Base-by-base conservation (phyloP, 1,284 basidiomycete genomes). In the Lentinula novae-zelandiae region DNA sequence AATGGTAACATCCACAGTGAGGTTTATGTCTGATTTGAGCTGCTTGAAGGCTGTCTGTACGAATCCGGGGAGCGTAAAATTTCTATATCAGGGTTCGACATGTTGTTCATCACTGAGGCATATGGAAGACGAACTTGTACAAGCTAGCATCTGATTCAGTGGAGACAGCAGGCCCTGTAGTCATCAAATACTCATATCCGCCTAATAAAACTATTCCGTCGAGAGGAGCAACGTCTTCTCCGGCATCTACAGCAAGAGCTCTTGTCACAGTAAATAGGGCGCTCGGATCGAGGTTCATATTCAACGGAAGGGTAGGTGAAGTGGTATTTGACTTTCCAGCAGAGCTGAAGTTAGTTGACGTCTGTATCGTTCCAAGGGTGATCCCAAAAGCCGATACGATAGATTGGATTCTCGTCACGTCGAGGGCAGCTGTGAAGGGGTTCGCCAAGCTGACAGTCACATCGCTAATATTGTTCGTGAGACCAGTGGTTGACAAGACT, bases 201-300 rank as follows among this genome's bases (percentile, higher is more conserved):
- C 88, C 90, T n/a, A 92, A 72, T 38, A 76, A 66, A 7, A 93
- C 85, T 60, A 93, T 85, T 8, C 79, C 82, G 65, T 93, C 91
- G 61, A 93, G 73, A 48, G 85, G 86, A 10, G 77, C 76, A 1
- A 83, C 82, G 65, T 83, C 75, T 61, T 89, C 70, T 2, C 87
- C 86, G 8, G 88, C 85, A 63, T 88, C 77, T 13, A 87, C 76
- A 8, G 87, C 88, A 5, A 92, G 77, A 2, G 79, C 78, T 31
- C 89, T 82, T 34, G 89, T 86, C 15, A 92, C 76, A 0, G 86
- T 87, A 70, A 93, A 92, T 46, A 93, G 75, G 36, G 82, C 76
- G n/a, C 82, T 72, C 22, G 89, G 90, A 65, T 90, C 86, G 63
- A 89, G 81, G 70, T 92, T 92, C 79, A 92, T 79, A 66, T 83